Evolutionary conservation across 352 stramenopile genomes (phyloP), one percentile per base, ranked within the genome.

Genomic region (Phytophthora sp.): DNA sequence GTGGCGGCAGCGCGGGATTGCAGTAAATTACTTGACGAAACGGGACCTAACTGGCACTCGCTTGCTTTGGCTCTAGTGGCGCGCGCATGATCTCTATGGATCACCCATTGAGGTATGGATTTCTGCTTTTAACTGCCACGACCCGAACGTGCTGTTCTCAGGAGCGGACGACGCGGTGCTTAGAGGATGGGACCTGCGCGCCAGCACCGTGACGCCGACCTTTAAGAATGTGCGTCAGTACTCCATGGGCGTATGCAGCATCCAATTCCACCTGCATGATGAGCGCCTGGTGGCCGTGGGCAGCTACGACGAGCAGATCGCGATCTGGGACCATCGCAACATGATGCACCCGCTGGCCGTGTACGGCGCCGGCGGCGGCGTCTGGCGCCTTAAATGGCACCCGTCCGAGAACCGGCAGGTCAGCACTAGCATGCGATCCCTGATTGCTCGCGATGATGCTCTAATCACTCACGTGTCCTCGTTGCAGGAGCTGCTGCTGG

Each of bases 361-460:
- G 13, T 70, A 77, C 55, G 52, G 59, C 31, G 88, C 84, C 6
- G 87, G 85, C 16, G 87, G 87, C 35, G 87, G 87, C 36, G 81
- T 95, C 39, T 95, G 87, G 87, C 80, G 87, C 33, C 70, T 95
- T 33, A 95, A 95, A 64, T 95, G 87, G 87, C 84, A 95, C 16
- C 83, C 87, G 4, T 62, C 61, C 7, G 62, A 62, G 15, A 59
- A 8, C 39, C 60, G 69, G 21, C 76, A 93, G 80, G 84, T 90
- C 41, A 51, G n/a, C 16, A 20, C 29, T 24, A 30, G n/a, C 6
- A 23, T 45, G 20, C 7, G 36, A 42, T 23, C 1, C 7, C 7
- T 26, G 8, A 18, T 41, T 58, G 36, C 7, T 27, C 6, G 2
- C 2, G 29, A 45, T 49, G 15, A 51, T 65, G 39, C 45, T 20